Base-by-base conservation (phyloP, 768 basidiomycete genomes). In the Agrocybe pediades region DNA sequence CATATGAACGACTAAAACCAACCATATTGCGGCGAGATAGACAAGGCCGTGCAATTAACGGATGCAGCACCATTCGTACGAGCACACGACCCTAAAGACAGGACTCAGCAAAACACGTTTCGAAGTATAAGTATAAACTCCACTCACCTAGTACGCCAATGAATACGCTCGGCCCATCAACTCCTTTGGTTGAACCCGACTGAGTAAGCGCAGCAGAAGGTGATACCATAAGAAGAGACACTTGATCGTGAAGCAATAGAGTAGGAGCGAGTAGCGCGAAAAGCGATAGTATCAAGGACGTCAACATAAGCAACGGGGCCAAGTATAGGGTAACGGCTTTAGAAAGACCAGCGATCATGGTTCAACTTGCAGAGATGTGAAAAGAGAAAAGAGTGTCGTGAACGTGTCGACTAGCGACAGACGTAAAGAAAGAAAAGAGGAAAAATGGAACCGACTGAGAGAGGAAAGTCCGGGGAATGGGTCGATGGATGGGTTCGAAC, bases 311-410 rank as follows among this genome's bases (percentile, higher is more conserved):
- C 4, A 88, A 20, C 20, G 88, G 87, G 1, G 88, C 78, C 47
- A 92, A 76, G 64, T 86, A 90, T 48, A 88, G 74, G 49, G 80
- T 84, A 59, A 83, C 73, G 51, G 81, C 79, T 76, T 85, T 90
- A 13, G 88, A 86, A 39, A 90, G 76, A 59, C 82, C 80, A 55
- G 83, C 73, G 62, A 92, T 84, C 90, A 91, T 92, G 61, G 47
- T 74, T 41, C 21, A 41, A 43, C 33, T 11, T 26, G 29, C 51
- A 51, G 26, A 39, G 57, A 52, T 19, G 56, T 62, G 49, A 54
- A 45, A 56, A 61, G 45, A 53, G 56, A 41, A 52, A 54, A 46
- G 44, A 59, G 41, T 39, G 33, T 44, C 54, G 43, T 48, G 53
- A 48, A 51, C 49, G 41, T 30, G 61, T 64, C 62, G 64, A 59